Evolutionary conservation across 257 asterid species (phyloP), one percentile per base, ranked within the genome.

Genomic region (Mentha longifolia): DNA sequence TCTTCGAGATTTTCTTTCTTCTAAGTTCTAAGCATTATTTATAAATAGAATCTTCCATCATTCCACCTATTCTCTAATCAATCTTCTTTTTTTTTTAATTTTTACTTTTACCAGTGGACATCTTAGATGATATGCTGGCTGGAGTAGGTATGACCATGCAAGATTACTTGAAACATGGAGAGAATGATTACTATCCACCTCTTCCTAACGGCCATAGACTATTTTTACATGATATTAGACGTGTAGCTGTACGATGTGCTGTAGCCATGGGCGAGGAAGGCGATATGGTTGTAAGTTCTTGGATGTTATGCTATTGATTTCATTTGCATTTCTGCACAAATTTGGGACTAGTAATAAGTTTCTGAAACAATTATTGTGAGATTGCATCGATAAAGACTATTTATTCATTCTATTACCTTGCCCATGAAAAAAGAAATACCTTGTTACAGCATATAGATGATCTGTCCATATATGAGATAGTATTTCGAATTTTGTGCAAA

Each of bases 221-320:
- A 25, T 94, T 94, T 79, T 72, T 94, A 77, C 97, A 94, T 69
- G 97, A 94, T 77, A 94, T 94, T 64, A 86, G 99, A 81, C 91
- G 91, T 15, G 99, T 94, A 64, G 97, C 97, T 42, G 97, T 94
- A 62, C 86, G 99, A 35, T 94, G 96, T 81, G 99, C 95, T 50
- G 96, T 94, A 59, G 99, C 99, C 47, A 94, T 94, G 97, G 99
- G 97, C 7, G 99, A 94, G 89, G 99, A 94, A 80, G 98, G 98
- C 57, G 98, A 94, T 75, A 77, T 91, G 65, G 97, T 94, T 77
- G 99, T 91, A 87, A 83, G 97, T 89, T 73, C 61, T 3, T 39
- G 30, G 11, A 35, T 74, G 17, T 52, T 57, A 5, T 58, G 66
- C 19, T 35, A 35, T 42, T 35, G 15, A n/a, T n/a, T 13, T 19